Percentiles rank a stretch among this genome's conserved stretches.
phyloP scores from a whole-genome alignment of 1,284 basidiomycete species.

The Sutorius eximius region DNA sequence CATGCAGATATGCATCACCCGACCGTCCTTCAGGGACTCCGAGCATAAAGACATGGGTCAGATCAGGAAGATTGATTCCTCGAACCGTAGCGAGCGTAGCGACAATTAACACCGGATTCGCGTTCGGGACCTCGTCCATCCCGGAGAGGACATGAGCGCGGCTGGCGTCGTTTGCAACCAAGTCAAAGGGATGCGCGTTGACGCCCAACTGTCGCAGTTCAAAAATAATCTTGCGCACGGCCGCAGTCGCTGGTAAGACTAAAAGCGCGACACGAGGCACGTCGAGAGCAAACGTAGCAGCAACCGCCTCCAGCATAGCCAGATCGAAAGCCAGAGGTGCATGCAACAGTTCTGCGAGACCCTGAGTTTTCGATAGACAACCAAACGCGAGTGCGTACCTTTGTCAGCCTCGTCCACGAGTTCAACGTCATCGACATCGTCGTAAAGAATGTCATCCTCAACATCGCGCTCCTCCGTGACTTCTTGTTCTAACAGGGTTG shows the following conservation, averaged over 20 bases:
- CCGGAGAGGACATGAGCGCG: conserved; percentile 43
- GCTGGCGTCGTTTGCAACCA: conserved; percentile 45
- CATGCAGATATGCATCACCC: conserved; percentile 65
- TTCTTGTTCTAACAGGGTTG: neutral
- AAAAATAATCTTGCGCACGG: conserved; percentile 59
- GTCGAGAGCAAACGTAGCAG: conserved; percentile 67
- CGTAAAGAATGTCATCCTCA: conserved; percentile 18
- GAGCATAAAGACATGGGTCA: conserved; percentile 73
- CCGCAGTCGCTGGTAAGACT: conserved; percentile 59
- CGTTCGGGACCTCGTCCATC: conserved; percentile 35
- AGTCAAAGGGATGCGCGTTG: conserved; percentile 61
- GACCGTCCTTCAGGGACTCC: conserved; percentile 54
- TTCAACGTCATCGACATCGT: conserved; percentile 24
- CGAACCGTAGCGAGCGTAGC: conserved; percentile 65
- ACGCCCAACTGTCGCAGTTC: conserved; percentile 67
- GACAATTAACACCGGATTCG: conserved; percentile 64
- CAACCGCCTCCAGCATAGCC: conserved; percentile 63
- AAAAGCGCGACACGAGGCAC: conserved; percentile 67
- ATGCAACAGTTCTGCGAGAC: conserved; percentile 42
- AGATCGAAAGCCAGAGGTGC: conserved; percentile 54
- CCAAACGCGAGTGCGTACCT: conserved; percentile 17
- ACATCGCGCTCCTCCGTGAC: conserved; percentile 9
- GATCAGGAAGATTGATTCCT: conserved; percentile 67
- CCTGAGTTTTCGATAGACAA: conserved; percentile 5
- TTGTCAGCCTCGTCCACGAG: conserved; percentile 24